Base-by-base conservation (phyloP, 352 stramenopile genomes). In the Globisporangium cystogenes region DNA sequence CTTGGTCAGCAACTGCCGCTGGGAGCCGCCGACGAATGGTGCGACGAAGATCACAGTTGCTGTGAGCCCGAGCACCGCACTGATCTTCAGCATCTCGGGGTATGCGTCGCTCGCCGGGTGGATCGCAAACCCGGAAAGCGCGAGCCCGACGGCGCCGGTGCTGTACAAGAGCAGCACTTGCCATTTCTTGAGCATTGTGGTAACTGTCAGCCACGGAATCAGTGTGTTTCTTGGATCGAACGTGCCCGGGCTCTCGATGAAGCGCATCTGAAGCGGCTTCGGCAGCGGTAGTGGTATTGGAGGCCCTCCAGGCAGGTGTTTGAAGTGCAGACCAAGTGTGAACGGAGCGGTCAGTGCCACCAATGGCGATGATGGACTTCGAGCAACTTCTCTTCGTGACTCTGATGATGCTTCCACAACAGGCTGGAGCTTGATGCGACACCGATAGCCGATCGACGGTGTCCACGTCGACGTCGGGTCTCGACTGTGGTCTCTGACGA, bases 1-100 rank as follows among this genome's bases (percentile, higher is more conserved):
- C 14, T 49, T 52, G 14, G n/a, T 14, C 14, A 66, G 31, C 11
- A 69, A 52, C 20, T 55, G 31, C 2, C 57, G 52, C 23, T 70
- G 59, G 29, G 46, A 65, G 29, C 49, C 37, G 40, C 35, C 37
- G 1, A 21, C 11, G 29, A 46, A 46, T 7, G 35, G 49, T 0
- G 31, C 12, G 20, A 40, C 23, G 33, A 50, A 62, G 2, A 43
- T 1, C 10, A 39, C 14, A 3, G 35, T 27, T 4, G 49, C 12
- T 2, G 15, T 10, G 4, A 58, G 50, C 3, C 21, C 48, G 6
- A 48, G 7, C n/a, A 47, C 40, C 3, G 42, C 33, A 7, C 24
- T 29, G 7, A 15, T 14, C 6, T 20, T 20, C 14, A 49, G n/a
- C 1, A 37, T 20, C 0, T 44, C 26, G 5, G 46, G 53, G 20